Evolutionary conservation across 2,329 filamentous ascomycete species (phyloP), one percentile per base, ranked within the genome.

Genomic region (Tolypocladium cylindrosporum): DNA sequence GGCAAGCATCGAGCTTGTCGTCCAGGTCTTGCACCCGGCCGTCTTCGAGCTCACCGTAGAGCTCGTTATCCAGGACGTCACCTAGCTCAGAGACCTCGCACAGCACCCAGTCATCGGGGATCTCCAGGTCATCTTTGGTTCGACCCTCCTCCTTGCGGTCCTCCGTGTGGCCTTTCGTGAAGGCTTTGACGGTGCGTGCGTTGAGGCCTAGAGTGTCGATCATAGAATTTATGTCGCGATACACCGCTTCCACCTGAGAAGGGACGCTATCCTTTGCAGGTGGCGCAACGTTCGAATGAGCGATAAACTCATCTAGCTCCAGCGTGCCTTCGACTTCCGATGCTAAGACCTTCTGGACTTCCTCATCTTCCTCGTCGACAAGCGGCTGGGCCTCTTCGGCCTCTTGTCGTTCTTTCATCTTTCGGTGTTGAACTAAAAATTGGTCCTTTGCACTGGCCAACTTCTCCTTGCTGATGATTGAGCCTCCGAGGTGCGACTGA

Each of bases 181-280:
- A 88, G 13, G 77, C 77, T 54, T 79, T 77, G 42, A 93, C 82
- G 7, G 89, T 85, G 19, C 82, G 78, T 13, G 78, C 85, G 68
- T 97, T 97, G 55, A 97, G 81, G 11, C 93, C 93, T 45, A 97
- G 76, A 0, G 90, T 93, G 66, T 97, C 91, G 50, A 99, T 86
- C 94, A 97, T 99, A 14, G 89, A 89, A 71, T 94, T 93, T 69
- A 93, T 89, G 66, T 93, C 90, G 51, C 88, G 82, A 69, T 90
- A 94, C 1, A 88, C 77, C 21, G 83, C 80, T 66, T 88, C 85
- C 27, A 85, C 83, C 63, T 87, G 84, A 10, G 80, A 78, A 4
- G 84, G 80, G 39, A 87, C 77, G 52, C 78, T 84, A 57, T 85
- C 80, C 56, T 77, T 75, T 16, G 79, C 79, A 16, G 78, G 76